These are phyloP conservation scores for Psilocybe cubensis DNA, from an alignment of 768 basidiomycete species.

Conservation along the genomic window DNA sequence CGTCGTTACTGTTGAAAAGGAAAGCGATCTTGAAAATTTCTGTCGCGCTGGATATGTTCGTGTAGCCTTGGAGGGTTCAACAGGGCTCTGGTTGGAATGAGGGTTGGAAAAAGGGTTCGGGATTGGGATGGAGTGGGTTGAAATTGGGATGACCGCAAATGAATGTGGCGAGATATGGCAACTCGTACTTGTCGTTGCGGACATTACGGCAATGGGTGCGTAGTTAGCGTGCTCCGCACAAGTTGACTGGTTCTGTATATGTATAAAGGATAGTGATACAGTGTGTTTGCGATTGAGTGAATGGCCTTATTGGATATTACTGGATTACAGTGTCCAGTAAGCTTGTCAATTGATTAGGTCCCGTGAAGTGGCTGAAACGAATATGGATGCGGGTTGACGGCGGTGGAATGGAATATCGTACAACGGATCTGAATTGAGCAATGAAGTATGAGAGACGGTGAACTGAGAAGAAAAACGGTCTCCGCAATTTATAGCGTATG, in stretches of 20 bases:
- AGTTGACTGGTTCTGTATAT: constrained; percentile 10
- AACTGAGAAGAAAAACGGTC: neutral
- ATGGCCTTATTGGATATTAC: constrained; percentile 5
- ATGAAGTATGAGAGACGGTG: too few species aligned
- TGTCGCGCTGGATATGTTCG: neutral
- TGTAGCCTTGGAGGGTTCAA: neutral
- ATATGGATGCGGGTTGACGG: neutral
- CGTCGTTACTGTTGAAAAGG: neutral
- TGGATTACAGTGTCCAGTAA: neutral
- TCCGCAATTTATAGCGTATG: neutral
- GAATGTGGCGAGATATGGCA: neutral
- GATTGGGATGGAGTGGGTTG: neutral
- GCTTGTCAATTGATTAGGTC: neutral
- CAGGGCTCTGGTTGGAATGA: neutral
- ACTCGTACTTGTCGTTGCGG: constrained; percentile 1
- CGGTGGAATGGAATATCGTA: neutral
- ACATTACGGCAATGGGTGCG: neutral
- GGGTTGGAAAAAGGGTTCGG: neutral
- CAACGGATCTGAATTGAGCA: neutral
- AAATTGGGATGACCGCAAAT: neutral
- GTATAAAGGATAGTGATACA: neutral
- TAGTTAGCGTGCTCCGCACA: constrained; percentile 3
- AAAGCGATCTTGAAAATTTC: neutral
- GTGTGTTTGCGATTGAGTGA: neutral
- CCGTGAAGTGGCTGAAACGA: constrained; percentile 2